Base-by-base conservation (phyloP, 1,284 basidiomycete species). In the Anthracocystis setariae region DNA sequence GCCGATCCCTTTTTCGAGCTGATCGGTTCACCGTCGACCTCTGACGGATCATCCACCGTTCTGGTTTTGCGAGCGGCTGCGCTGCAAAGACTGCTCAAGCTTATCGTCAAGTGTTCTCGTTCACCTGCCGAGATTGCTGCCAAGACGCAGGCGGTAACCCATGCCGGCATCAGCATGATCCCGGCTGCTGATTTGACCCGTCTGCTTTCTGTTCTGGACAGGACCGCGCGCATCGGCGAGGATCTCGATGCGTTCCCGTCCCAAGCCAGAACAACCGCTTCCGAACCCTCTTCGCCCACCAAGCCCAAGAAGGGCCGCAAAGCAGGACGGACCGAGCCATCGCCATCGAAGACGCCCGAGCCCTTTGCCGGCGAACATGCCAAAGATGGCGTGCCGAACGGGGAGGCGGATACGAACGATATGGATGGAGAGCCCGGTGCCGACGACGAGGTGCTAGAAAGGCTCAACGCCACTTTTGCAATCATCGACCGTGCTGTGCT, bases 361-460 rank as follows among this genome's bases (percentile, higher is more conserved):
- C 64, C 57, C 44, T 29, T 12, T 12, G 29, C 29, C 12, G 29
- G 38, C 21, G n/a, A 38, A 20, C 17, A 55, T 53, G 13, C 53
- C 57, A 1, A 39, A 15, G 27, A 45, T 23, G 27, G 13, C 10
- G 21, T 37, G 20, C 33, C 10, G 21, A 23, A 23, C 21, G 40
- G 17, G 15, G 20, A 23, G 12, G 40, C 10, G 12, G 9, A 21
- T 10, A 23, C 17, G n/a, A 37, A 24, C 3, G 51, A 33, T 8
- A n/a, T 17, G 17, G 12, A 46, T 18, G 46, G 86, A 50, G 92
- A 92, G 79, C 77, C 92, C 33, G 48, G 18, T 3, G 38, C 51
- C 8, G 23, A 48, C 89, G 3, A 86, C 85, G 20, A 91, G 89
- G 82, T 86, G 89, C 46, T 64, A 51, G 62, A 57, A 25, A 55